Percentiles rank a stretch among this genome's conserved stretches.
phyloP scores from a whole-genome alignment of 2,329 filamentous ascomycete genomes.

The Colletotrichum sp. region DNA sequence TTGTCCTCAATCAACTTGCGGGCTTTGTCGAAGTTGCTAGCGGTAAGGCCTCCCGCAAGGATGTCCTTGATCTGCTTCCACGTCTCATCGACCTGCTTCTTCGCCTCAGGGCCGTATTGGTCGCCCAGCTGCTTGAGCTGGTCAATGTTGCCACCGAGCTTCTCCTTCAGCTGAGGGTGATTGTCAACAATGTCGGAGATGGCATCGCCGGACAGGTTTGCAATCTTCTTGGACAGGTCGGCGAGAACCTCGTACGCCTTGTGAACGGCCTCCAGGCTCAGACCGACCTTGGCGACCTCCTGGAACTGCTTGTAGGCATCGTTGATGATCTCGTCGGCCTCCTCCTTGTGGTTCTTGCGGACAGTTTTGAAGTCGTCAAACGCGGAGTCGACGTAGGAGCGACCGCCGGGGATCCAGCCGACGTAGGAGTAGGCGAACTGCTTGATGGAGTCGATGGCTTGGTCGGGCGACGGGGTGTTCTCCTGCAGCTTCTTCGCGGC shows the following conservation, averaged over 20 bases:
- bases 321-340: conserved; percentile 71
- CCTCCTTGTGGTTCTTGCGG: conserved; percentile 68
- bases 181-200: conserved; percentile 71
- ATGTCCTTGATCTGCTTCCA: conserved; percentile 71
- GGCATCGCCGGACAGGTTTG: conserved; percentile 66
- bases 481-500: conserved; percentile 66
- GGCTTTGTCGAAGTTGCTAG: conserved; percentile 56
- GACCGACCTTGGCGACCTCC: conserved; percentile 60
- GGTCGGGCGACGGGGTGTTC: conserved; percentile 67
- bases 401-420: conserved; percentile 73
- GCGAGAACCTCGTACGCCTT: conserved; percentile 67
- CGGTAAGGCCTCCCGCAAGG: conserved; percentile 64
- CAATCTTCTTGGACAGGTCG: conserved; percentile 64
- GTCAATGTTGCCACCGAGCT: conserved; percentile 70
- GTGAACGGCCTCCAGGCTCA: conserved; percentile 66
- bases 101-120: conserved; percentile 75
- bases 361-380: conserved; percentile 76
- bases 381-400: conserved; percentile 68
- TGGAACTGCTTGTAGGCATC: conserved; percentile 73
- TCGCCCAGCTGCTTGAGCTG: conserved; percentile 74
- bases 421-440: conserved; percentile 72
- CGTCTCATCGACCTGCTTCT: conserved; percentile 76
- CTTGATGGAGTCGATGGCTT: conserved; percentile 70
- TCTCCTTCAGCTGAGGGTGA: conserved; percentile 75
- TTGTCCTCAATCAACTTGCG: conserved; percentile 73